Base-by-base conservation (phyloP, 768 basidiomycete species). In the Omphalotus guepiniiformis region DNA sequence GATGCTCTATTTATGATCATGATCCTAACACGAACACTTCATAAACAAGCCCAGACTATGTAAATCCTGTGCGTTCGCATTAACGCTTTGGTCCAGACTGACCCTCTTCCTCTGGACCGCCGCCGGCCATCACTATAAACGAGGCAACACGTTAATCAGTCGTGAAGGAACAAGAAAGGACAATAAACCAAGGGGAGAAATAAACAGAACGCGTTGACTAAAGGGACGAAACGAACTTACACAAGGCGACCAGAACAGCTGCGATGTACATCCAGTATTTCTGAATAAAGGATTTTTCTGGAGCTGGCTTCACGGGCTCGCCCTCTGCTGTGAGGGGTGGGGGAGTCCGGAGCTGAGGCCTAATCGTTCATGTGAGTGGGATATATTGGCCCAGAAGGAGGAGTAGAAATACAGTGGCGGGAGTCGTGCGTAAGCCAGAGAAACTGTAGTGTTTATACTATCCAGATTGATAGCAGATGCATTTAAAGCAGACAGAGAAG, bases 261-360 rank as follows among this genome's bases (percentile, higher is more conserved):
- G 74, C 67, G 29, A 90, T 76, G 56, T 92, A 93, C 64, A 93
- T 71, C 93, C 93, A 94, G 63, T 94, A 94, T 62, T 93, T 93
- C 58, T 90, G 86, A 34, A 93, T 48, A 64, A 93, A 90, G 9
- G 80, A 69, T 64, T 92, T 87, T 59, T 94, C 89, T 0, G 76
- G 74, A 27, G 69, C 61, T 0, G 82, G 77, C 48, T 72, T 61
- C 19, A 86, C 68, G 16, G 80, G 76, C 57, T 80, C 76, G 38
- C 89, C 89, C 57, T 85, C 72, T 13, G 78, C 66, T 7, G 80
- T 80, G 19, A 90, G 62, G 4, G 79, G 80, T 7, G 85, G 85
- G 7, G 88, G 87, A 1, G 72, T 65, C 44, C 78, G 80, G 30
- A 91, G 72, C 50, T 79, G 77, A 36, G 85, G 86, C 48, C 89